Base-by-base conservation (phyloP, 352 stramenopile genomes). In the Pythium diclinum region DNA sequence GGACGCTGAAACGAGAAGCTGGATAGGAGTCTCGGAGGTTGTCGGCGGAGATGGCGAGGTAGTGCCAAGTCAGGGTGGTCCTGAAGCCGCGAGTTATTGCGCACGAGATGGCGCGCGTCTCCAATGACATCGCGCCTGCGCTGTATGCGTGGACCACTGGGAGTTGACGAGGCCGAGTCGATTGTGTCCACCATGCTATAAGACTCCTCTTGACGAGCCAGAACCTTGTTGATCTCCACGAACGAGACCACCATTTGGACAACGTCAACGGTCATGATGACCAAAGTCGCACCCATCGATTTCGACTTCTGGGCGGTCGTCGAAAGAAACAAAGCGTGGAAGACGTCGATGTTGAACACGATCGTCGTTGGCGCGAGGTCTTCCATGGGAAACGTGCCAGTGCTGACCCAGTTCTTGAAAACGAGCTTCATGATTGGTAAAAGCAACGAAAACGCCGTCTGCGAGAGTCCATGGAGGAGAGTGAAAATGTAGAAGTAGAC, bases 311-410 rank as follows among this genome's bases (percentile, higher is more conserved):
- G 68, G 11, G 67, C 62, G 14, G 62, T 56, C 16, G 55, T 56
- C 0, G 68, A 55, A 1, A 68, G 33, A 25, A 63, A 58, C 30
- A 68, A 36, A 6, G 61, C 53, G 61, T 68, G 61, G 46, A 68
- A 68, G 16, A 68, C 40, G 53, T 68, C 61, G 16, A 68, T 34
- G 53, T 57, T 68, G 53, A 61, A 68, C 32, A 62, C 54, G 42
- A 60, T 57, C 11, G 48, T 36, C 6, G 25, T 32, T 21, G 61
- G 61, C 17, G 40, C 44, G 40, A 68, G 44, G 32, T 68, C 52
- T 25, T 60, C 34, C 32, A 55, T 42, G 61, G 59, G 46, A 32
- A 44, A 55, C 11, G 57, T 16, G 0, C 53, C 53, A 2, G 19
- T n/a, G 55, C 57, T 34, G 21, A 58, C 33, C 19, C 7, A 33